Evolutionary conservation across 2,329 filamentous ascomycete species (phyloP).

Genomic region (Gliomastix tumulicola): DNA sequence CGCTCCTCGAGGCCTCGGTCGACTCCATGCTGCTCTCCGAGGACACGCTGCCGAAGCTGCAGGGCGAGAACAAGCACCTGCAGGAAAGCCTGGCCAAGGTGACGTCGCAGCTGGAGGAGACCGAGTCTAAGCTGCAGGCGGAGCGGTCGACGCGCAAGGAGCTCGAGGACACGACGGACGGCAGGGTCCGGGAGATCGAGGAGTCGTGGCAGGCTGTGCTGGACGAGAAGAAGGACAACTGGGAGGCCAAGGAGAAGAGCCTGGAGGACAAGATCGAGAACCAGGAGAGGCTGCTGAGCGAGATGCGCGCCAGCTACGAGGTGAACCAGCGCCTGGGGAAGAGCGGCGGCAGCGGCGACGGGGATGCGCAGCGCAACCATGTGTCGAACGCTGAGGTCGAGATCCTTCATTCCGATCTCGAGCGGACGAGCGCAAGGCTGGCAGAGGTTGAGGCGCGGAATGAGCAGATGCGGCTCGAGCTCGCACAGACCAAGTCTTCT

Average conservation of each 20-base stretch:
- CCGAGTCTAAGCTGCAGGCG: conserved; percentile 71
- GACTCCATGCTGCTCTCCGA: conserved; percentile 89
- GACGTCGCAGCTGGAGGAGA: conserved; percentile 74
- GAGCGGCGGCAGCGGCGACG: conserved; percentile 61
- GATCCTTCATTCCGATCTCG: conserved; percentile 85
- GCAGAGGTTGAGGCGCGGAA: conserved; percentile 92
- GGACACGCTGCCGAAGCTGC: conserved; percentile 84
- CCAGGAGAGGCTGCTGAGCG: conserved; percentile 84
- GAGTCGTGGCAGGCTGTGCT: conserved; percentile 83
- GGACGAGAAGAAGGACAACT: conserved; percentile 92
- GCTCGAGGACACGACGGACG: conserved; percentile 70
- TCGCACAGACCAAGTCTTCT: conserved; percentile 76
- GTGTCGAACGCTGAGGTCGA: conserved; percentile 88
- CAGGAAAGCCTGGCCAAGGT: conserved; percentile 70
- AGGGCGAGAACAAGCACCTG: conserved; percentile 82
- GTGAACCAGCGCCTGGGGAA: conserved; percentile 84
- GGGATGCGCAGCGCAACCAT: conserved; percentile 49
- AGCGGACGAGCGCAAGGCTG: conserved; percentile 78
- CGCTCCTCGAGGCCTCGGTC: conserved; percentile 89
- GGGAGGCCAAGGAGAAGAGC: conserved; percentile 86
- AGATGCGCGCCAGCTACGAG: conserved; percentile 95
- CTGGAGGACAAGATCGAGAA: conserved; percentile 92
- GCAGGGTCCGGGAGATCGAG: conserved; percentile 82
- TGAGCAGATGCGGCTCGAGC: conserved; percentile 82
- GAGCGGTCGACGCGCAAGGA: conserved; percentile 68